Evolutionary conservation across 2,329 filamentous ascomycete genomes (phyloP).

Genomic region (Monosporascus sp.): DNA sequence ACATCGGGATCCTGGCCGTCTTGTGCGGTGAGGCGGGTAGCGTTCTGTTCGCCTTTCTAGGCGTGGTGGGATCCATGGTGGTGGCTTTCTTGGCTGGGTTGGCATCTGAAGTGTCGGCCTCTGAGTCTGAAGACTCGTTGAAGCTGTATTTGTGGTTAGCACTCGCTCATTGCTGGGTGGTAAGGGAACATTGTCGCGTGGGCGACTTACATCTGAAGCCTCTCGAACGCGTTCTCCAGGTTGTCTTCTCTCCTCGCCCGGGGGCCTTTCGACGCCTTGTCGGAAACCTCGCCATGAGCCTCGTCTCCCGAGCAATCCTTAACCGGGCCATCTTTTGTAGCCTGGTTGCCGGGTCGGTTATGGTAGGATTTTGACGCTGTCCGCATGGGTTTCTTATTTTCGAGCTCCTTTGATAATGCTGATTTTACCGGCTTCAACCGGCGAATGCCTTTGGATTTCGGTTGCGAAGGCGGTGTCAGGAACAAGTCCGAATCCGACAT

Average conservation of each 20-base stretch:
- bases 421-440: constrained; percentile 14
- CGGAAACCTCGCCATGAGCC: background rate
- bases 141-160: constrained; percentile 13
- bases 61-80: constrained; percentile 18
- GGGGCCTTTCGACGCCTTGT: constrained; percentile 3
- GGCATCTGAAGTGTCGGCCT: constrained; percentile 8
- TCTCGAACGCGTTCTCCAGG: constrained; percentile 25
- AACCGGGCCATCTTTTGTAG: constrained; percentile 3
- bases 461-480: constrained; percentile 10
- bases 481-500: constrained; percentile 16
- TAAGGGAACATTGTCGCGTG: background rate
- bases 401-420: constrained; percentile 12
- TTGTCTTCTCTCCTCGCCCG: constrained; percentile 10
- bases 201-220: constrained; percentile 24
- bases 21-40: constrained; percentile 20
- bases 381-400: constrained; percentile 6
- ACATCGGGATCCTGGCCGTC: constrained; percentile 19
- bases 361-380: constrained; percentile 3
- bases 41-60: constrained; percentile 15
- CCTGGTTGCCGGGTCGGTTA: background rate
- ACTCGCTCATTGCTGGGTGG: background rate
- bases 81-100: constrained; percentile 1
- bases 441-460: constrained; percentile 12
- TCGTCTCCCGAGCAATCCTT: constrained; percentile 2
- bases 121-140: constrained; percentile 19